A percentile compares a stretch with the other conserved stretches of the same genome.
Conservation (phyloP, 1,139 yeast genomes). For the Zygoascus sp. region DNA sequence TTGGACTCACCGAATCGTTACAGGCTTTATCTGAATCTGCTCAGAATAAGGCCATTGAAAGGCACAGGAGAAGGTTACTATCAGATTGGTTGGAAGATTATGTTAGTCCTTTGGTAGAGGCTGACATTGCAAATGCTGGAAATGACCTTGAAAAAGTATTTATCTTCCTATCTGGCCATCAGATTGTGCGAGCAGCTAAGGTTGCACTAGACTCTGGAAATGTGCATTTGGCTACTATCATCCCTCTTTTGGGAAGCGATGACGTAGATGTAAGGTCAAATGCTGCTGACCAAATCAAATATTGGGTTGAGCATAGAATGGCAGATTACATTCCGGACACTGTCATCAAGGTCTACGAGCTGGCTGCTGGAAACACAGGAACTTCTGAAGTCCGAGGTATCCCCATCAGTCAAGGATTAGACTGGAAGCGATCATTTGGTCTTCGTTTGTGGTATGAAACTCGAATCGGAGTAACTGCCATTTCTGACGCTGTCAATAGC, state of each 20-base stretch:
- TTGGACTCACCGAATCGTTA: conserved; percentile 12
- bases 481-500: conserved; percentile 38
- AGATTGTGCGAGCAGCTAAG: conserved; percentile 57
- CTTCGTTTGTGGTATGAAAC: conserved; percentile 59
- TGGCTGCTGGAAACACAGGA: conserved; percentile 53
- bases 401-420: conserved; percentile 36
- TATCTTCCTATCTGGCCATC: conserved; percentile 50
- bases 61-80: conserved; percentile 44
- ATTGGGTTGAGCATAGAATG: conserved; percentile 53
- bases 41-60: conserved; percentile 35
- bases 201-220: conserved; percentile 56
- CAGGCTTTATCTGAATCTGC: conserved; percentile 18
- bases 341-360: conserved; percentile 55
- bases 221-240: conserved; percentile 61
- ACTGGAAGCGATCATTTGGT: conserved; percentile 66
- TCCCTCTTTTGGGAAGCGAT: conserved; percentile 70
- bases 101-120: conserved; percentile 42
- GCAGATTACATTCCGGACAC: conserved; percentile 47
- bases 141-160: conserved; percentile 50
- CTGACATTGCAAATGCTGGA: conserved; percentile 24
- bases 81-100: conserved; percentile 56
- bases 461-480: conserved; percentile 33
- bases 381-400: conserved; percentile 14
- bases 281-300: conserved; percentile 47
- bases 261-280: conserved; percentile 45